Evolutionary conservation across 2,329 filamentous ascomycete genomes (phyloP), one percentile per base, ranked within the genome.

Genomic region (Paracoccidioides brasiliensis): DNA sequence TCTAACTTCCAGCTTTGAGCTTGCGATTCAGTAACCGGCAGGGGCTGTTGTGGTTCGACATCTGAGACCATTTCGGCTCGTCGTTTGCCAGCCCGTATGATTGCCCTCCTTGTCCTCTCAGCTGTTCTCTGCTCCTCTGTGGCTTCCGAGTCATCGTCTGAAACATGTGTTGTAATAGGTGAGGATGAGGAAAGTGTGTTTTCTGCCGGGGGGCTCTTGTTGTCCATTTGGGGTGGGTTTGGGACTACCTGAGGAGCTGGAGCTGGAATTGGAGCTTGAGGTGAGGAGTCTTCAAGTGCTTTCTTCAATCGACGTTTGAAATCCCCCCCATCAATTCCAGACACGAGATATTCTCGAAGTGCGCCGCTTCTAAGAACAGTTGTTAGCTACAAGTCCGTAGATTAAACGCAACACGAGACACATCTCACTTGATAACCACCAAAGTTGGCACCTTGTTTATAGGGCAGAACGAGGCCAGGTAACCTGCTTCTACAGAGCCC

Each of bases 401-500:
- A 43, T 12, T 30, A 15, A 43, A 4, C 30, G 5, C 9, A 43
- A 51, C 10, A 22, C 22, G 49, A 52, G 58, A 12, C 12, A 30
- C 32, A 33, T 12, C 44, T 32, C 43, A 54, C 53, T 49, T 54
- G 40, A 49, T 58, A 22, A 94, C 75, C 14, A 95, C 79, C 7
- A 95, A 72, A 1, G 86, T 86, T 0, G 91, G 90, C n/a, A 82
- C 82, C 61, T 82, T 82, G 0, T 81, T 79, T n/a, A 95, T 74
- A 0, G 88, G 87, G 64, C 88, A 94, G 64, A 95, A 87, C 48
- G 88, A 87, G 8, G 84, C 80, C 12, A 97, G 76, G 64, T 89
- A 94, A 5, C 80, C 83, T 8, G 89, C 89, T 73, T 95, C 90
- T 61, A 86, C 80, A 1, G 86, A 90, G 28, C 84, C 87, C 15